A percentile compares a stretch with the other conserved stretches of the same genome.
Evolutionary conservation across 2,329 filamentous ascomycete genomes (phyloP).

Genomic region (Colletotrichum filicis): DNA sequence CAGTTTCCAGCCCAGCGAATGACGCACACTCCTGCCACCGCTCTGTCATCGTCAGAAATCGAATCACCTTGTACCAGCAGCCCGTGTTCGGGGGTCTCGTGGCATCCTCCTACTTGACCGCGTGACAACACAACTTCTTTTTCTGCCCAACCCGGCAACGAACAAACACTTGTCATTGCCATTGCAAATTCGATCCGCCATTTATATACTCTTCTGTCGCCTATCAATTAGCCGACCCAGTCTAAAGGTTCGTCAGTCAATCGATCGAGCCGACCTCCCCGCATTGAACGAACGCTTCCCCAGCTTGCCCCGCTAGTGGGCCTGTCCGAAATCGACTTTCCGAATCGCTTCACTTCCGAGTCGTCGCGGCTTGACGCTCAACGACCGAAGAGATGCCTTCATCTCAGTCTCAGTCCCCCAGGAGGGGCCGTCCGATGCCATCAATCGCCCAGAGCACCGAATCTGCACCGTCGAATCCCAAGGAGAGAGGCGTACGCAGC

Average conservation of each 20-base stretch:
- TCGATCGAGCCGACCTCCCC: neutral
- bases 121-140: constrained; percentile 30
- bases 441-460: constrained; percentile 26
- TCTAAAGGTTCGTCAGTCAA: neutral
- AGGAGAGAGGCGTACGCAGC: constrained; percentile 7
- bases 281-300: constrained; percentile 14
- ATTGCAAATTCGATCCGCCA: neutral
- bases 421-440: constrained; percentile 30
- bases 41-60: constrained; percentile 35
- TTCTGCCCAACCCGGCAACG: constrained; percentile 17
- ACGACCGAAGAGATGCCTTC: constrained; percentile 24
- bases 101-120: constrained; percentile 37
- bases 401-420: constrained; percentile 20
- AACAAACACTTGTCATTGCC: neutral
- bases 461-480: constrained; percentile 12
- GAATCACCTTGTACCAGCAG: constrained; percentile 24
- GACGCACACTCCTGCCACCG: constrained; percentile 27
- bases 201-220: constrained; percentile 3
- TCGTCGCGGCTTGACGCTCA: neutral
- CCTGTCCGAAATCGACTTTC: constrained; percentile 9
- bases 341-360: constrained; percentile 6
- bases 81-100: constrained; percentile 33
- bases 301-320: constrained; percentile 28
- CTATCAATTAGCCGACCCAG: neutral
- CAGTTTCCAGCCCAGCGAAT: constrained; percentile 33